phyloP scores from a whole-genome alignment of 805 yeast genomes.

The Kodamaea lidongshanica region DNA sequence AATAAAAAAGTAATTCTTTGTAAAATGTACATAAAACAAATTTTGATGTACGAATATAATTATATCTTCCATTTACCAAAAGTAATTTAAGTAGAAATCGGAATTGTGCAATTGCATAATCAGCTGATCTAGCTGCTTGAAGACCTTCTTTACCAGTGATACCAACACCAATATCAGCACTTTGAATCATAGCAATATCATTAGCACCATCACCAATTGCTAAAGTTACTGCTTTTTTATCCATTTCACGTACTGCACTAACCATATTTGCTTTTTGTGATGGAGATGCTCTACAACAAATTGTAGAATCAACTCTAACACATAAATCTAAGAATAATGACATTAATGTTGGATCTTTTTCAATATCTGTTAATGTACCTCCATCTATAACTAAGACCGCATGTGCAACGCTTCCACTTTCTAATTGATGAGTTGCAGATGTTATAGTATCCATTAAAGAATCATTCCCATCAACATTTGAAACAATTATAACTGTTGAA shows the following conservation, averaged over 20 bases:
- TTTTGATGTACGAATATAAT: conserved; percentile 84
- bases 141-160: conserved; percentile 96
- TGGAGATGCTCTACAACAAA: conserved; percentile 95
- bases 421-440: conserved; percentile 69
- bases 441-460: conserved; percentile 62
- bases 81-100: conserved; percentile 74
- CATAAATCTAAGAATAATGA: conserved; percentile 79
- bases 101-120: conserved; percentile 93
- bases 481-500: conserved; percentile 76
- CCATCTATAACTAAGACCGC: conserved; percentile 95
- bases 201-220: conserved; percentile 99
- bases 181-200: conserved; percentile 98
- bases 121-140: conserved; percentile 94
- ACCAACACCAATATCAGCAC: conserved; percentile 97
- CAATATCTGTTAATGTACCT: conserved; percentile 68
- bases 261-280: conserved; percentile 94
- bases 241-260: conserved; percentile 62
- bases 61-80: conserved; percentile 93
- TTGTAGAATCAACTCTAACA: conserved; percentile 80
- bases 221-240: conserved; percentile 68
- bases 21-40: conserved; percentile 91
- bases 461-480: conserved; percentile 41
- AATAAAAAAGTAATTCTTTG: conserved; percentile 84
- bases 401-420: conserved; percentile 76
- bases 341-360: conserved; percentile 64